Percentiles rank a stretch among this genome's conserved stretches.
phyloP scores from a whole-genome alignment of 208 protist genomes.

The Pavlovales sp. region DNA sequence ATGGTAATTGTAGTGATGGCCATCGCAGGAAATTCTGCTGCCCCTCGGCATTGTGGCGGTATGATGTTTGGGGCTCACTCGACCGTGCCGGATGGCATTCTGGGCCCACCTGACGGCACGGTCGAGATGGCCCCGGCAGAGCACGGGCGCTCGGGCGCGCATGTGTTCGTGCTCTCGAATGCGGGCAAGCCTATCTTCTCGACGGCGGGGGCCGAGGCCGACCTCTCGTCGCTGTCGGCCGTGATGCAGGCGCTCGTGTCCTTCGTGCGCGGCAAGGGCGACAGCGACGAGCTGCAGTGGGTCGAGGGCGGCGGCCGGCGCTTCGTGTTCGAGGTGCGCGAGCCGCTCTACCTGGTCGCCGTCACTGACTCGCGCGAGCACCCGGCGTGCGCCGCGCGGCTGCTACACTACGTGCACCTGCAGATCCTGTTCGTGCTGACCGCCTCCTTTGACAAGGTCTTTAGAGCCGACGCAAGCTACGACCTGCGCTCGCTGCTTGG shows the following conservation, averaged over 20 bases:
- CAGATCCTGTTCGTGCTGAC: neutral
- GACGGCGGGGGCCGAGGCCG: neutral
- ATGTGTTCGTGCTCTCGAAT: neutral
- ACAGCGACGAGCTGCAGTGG: neutral
- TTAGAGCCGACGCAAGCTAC: neutral
- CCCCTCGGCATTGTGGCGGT: too few species aligned
- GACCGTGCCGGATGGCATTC: too few species aligned
- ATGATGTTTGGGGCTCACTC: too few species aligned
- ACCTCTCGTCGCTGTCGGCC: neutral
- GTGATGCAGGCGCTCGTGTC: conserved; percentile 4
- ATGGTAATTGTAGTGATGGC: too few species aligned
- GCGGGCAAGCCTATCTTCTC: conserved; percentile 18
- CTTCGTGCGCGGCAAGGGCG: neutral
- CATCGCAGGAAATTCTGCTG: too few species aligned
- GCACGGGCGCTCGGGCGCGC: neutral
- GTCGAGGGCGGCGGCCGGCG: neutral
- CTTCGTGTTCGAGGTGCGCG: conserved; percentile 6
- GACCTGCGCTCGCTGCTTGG: conserved; percentile 8
- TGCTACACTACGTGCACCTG: neutral
- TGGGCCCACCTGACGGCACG: too few species aligned
- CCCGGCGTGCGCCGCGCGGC: too few species aligned
- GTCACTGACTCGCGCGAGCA: neutral
- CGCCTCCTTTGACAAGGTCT: neutral
- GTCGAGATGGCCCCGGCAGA: too few species aligned
- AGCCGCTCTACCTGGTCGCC: conserved; percentile 23